Conservation (phyloP, 2,329 filamentous ascomycete genomes). For the Aspergillus fructus region DNA sequence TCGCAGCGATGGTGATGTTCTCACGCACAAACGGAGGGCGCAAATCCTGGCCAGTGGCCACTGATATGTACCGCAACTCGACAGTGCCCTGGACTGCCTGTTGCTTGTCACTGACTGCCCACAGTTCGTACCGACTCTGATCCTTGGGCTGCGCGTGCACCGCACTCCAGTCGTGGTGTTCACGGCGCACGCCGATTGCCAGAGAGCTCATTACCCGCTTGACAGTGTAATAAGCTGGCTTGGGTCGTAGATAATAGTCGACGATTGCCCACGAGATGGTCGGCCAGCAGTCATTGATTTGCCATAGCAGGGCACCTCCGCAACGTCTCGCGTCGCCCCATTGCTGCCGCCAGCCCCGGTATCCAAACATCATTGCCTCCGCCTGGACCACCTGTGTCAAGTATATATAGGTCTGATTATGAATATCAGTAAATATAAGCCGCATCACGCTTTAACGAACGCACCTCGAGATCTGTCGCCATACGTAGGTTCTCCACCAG, state of each 20-base stretch:
- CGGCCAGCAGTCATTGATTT: slow-evolving; percentile 56
- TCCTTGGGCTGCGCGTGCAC: slow-evolving; percentile 56
- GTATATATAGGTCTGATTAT: slow-evolving; percentile 60
- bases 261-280: slow-evolving; percentile 63
- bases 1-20: slow-evolving; percentile 49
- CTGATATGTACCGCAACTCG: slow-evolving; percentile 52
- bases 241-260: slow-evolving; percentile 62
- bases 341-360: slow-evolving; percentile 54
- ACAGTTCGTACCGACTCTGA: slow-evolving; percentile 54
- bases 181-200: slow-evolving; percentile 56
- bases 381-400: slow-evolving; percentile 62
- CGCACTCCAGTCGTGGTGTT: slow-evolving; percentile 61
- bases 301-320: slow-evolving; percentile 48
- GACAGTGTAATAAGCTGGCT: slow-evolving; percentile 62
- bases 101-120: slow-evolving; percentile 53
- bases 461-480: slow-evolving; percentile 56
- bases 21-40: slow-evolving; percentile 50
- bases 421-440: rapidly evolving
- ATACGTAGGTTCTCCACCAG: slow-evolving; percentile 54
- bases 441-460: slow-evolving; percentile 30
- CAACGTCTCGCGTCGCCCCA: slow-evolving; percentile 47
- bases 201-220: slow-evolving; percentile 57
- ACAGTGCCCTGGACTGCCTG: slow-evolving; percentile 30
- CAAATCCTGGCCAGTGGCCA: slow-evolving; percentile 55
- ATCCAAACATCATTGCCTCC: slow-evolving; percentile 61